phyloP scores from a whole-genome alignment of 202 grass and related monocot species.

The Bolboschoenoplectus hybrid region DNA sequence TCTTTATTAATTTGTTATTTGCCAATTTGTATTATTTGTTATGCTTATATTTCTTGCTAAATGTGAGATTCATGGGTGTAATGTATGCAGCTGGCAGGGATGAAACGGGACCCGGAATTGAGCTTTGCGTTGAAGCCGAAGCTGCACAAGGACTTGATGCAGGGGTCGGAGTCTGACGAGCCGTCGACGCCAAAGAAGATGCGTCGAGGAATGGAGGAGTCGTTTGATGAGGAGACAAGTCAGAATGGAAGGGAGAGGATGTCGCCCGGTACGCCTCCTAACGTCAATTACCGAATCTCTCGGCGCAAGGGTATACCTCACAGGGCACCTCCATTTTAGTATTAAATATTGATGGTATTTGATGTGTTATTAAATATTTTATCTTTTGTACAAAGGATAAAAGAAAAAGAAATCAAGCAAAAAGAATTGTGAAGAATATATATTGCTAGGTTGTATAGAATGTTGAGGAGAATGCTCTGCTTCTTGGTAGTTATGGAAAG shows the following conservation, averaged over 20 bases:
- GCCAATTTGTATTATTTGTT: slow-evolving; percentile 13
- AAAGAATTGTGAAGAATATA: slow-evolving; percentile 28
- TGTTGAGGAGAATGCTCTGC: slow-evolving; percentile 12
- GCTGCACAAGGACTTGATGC: slow-evolving; percentile 29
- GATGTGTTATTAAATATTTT: slow-evolving; percentile 13
- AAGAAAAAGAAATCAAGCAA: not conserved
- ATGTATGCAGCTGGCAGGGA: slow-evolving; percentile 45
- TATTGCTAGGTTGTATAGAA: slow-evolving; percentile 40
- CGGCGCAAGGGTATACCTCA: slow-evolving; percentile 53
- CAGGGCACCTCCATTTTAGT: slow-evolving; percentile 51
- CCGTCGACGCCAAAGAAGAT: slow-evolving; percentile 40
- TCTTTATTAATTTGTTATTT: slow-evolving; percentile 22
- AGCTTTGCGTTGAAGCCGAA: slow-evolving; percentile 39
- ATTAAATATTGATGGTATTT: slow-evolving; percentile 12
- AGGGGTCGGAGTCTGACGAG: slow-evolving; percentile 46
- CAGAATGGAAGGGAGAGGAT: slow-evolving; percentile 8
- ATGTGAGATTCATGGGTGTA: slow-evolving; percentile 34
- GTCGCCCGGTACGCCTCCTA: slow-evolving; percentile 43
- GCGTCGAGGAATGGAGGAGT: slow-evolving; percentile 29
- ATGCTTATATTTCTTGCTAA: not conserved
- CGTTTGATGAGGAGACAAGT: slow-evolving; percentile 6
- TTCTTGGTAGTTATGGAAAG: slow-evolving; percentile 38
- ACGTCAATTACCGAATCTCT: slow-evolving; percentile 42
- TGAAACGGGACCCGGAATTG: slow-evolving; percentile 40
- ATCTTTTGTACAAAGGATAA: slow-evolving; percentile 27